These are phyloP conservation scores for Pseudocercospora crystallina DNA, from an alignment of 2,329 filamentous ascomycete species.

Conservation along the genomic window DNA sequence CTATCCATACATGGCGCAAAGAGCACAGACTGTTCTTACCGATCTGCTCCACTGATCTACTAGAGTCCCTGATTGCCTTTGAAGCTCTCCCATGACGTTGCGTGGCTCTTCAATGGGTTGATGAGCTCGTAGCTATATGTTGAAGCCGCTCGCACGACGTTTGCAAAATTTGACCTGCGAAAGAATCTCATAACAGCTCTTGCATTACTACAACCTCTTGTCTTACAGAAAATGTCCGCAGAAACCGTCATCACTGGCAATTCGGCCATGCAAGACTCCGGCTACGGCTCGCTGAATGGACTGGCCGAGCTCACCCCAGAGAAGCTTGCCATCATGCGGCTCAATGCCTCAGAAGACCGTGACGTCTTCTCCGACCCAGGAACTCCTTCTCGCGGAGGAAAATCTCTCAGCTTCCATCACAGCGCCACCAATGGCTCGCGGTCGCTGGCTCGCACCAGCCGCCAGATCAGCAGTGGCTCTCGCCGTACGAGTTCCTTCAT, in stretches of 20 bases:
- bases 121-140: too few species aligned
- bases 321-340: conserved; percentile 26
- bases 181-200: too few species aligned
- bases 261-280: not conserved
- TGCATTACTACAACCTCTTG: too few species aligned
- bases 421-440: conserved; percentile 9
- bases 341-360: conserved; percentile 20
- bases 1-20: too few species aligned
- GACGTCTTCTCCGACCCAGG: conserved; percentile 26
- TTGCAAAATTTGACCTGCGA: too few species aligned
- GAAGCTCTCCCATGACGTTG: too few species aligned
- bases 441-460: conserved; percentile 18
- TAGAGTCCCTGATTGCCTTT: too few species aligned
- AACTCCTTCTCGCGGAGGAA: conserved; percentile 12
- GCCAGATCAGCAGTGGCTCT: conserved; percentile 21
- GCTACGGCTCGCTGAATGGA: not conserved
- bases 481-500: conserved; percentile 27
- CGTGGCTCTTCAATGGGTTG: too few species aligned
- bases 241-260: conserved; percentile 4
- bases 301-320: conserved; percentile 21
- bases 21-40: too few species aligned
- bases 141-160: too few species aligned
- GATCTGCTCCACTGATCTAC: too few species aligned
- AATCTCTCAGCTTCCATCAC: conserved; percentile 13
- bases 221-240: conserved; percentile 1